Conservation (phyloP, 495 filamentous ascomycete species). For the Penicillium canescens region DNA sequence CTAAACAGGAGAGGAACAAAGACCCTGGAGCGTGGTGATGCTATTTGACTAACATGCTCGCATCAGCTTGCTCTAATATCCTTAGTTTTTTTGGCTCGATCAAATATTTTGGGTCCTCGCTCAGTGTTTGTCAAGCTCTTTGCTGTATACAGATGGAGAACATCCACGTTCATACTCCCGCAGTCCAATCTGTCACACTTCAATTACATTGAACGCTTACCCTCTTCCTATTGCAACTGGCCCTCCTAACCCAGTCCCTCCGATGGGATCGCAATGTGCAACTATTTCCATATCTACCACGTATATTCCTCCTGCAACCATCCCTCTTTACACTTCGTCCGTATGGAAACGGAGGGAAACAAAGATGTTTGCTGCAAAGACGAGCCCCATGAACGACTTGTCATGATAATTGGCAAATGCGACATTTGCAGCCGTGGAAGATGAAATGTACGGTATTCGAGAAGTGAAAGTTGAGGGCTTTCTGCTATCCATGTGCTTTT, state of each 20-base stretch:
- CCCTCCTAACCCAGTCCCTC: slow-evolving; percentile 5
- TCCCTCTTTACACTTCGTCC: slow-evolving; percentile 66
- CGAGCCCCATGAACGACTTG: slow-evolving; percentile 74
- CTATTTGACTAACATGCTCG: too few relatives aligned
- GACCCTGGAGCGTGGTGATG: too few relatives aligned
- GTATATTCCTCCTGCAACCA: slow-evolving; percentile 71
- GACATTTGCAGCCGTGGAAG: slow-evolving; percentile 46
- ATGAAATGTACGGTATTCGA: slow-evolving; percentile 7
- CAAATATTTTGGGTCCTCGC: too few relatives aligned
- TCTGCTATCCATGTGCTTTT: too few relatives aligned
- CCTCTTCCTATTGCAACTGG: slow-evolving; percentile 5
- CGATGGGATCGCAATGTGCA: slow-evolving; percentile 61
- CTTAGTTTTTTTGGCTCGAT: too few relatives aligned
- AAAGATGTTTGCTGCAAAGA: slow-evolving; percentile 60
- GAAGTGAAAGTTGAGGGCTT: slow-evolving; percentile 1
- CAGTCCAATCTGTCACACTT: background rate
- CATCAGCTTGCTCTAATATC: too few relatives aligned
- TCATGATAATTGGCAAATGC: slow-evolving; percentile 67
- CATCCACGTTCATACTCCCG: too few relatives aligned
- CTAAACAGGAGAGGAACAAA: too few relatives aligned
- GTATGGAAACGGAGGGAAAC: slow-evolving; percentile 63
- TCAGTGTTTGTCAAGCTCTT: too few relatives aligned
- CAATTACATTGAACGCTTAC: background rate
- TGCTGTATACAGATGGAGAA: background rate
- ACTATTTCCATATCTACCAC: slow-evolving; percentile 75